These are phyloP conservation scores for Coriolopsis trogii DNA, from an alignment of 1,284 basidiomycete genomes.

Conservation along the genomic window DNA sequence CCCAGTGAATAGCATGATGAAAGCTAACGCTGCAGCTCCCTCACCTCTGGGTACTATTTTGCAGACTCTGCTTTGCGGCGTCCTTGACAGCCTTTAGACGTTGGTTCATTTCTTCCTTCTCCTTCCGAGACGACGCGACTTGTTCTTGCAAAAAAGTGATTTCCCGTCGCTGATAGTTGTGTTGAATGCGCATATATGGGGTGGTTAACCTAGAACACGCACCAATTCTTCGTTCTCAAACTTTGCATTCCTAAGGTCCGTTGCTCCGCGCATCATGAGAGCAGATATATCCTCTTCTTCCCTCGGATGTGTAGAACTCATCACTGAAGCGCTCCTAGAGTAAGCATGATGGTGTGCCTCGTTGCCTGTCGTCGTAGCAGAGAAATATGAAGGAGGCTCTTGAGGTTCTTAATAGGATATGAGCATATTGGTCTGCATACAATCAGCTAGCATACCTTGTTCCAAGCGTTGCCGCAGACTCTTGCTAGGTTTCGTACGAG, in stretches of 20 bases:
- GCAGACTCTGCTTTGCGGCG: conserved; percentile 31
- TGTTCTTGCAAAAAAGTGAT: conserved; percentile 29
- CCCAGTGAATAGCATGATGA: not conserved
- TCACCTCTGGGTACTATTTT: conserved; percentile 30
- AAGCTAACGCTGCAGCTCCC: not conserved
- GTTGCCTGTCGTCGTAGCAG: not conserved
- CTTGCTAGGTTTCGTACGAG: conserved; percentile 14
- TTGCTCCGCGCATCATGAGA: conserved; percentile 36
- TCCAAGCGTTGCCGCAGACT: conserved; percentile 30
- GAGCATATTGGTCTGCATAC: not conserved
- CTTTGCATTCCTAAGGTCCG: conserved; percentile 33
- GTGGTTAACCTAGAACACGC: not conserved
- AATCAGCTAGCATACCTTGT: conserved; percentile 6
- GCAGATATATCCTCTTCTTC: conserved; percentile 35
- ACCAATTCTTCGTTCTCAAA: conserved; percentile 34
- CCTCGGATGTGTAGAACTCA: conserved; percentile 23
- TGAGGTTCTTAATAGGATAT: not conserved
- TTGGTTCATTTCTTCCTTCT: conserved; percentile 32
- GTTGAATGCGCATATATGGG: conserved; percentile 10
- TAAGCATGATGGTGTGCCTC: conserved; percentile 2
- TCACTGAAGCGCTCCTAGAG: conserved; percentile 33
- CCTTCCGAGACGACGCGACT: conserved; percentile 22
- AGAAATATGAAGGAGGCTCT: conserved; percentile 1
- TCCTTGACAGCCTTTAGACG: conserved; percentile 33
- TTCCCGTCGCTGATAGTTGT: conserved; percentile 29